Evolutionary conservation across 2,329 filamentous ascomycete species (phyloP), one percentile per base, ranked within the genome.

Genomic region (Fragosphaeria purpurea): DNA sequence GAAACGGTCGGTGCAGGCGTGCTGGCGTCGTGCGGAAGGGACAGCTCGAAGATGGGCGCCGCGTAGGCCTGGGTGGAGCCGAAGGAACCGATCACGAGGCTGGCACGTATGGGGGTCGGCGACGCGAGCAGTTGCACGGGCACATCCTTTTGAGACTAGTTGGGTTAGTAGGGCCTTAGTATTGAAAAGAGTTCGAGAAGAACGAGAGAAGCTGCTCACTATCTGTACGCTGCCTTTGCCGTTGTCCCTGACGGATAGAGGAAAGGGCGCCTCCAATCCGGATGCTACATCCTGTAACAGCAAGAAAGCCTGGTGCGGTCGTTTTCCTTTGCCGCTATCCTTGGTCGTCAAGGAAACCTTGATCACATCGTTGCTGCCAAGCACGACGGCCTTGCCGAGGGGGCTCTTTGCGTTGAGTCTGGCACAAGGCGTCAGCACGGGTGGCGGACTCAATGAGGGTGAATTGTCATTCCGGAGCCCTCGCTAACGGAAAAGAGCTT

Each of bases 281-380:
- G 82, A 83, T 10, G 75, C 71, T 9, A 76, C 71, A 59, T 97
- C 89, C 60, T 80, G 83, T 52, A 98, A 69, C 12, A 93, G 76
- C 49, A 98, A 75, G 72, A 96, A 96, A 6, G 89, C 89, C 70
- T 98, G 93, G 69, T 98, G 93, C 59, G 93, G 88, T 57, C 86
- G 82, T 75, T 89, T 91, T 44, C 80, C 77, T 59, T 82, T 83
- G 68, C 82, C 82, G 63, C 79, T 83, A 62, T 95, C 88, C 64
- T 85, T 85, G 7, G 88, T 78, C 37, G 88, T 95, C 61, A 98
- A 71, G 58, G 82, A 70, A 58, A 98, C 71, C 72, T 93, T 95
- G 62, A 97, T 73, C 41, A 82, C 81, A 63, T 94, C 89, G 49
- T 78, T 66, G 49, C 75, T 68, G 55, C 81, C 79, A 55, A 97